Evolutionary conservation across 2,329 filamentous ascomycete species (phyloP), one percentile per base, ranked within the genome.

Genomic region (Penicillium sp.): DNA sequence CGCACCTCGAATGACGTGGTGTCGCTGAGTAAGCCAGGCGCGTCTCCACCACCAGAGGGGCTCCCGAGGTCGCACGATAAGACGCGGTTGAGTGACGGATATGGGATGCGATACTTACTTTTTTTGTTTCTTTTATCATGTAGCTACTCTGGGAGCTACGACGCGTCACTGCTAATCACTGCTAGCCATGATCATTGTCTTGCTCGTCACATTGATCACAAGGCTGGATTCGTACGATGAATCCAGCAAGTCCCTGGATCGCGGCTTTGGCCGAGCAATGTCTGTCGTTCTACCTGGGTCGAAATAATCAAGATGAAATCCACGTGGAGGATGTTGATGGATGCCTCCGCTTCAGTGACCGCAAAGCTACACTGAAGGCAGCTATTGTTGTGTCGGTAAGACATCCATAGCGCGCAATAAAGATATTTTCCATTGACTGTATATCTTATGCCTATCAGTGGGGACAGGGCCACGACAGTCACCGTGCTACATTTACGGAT

Each of bases 401-500:
- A 48, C 35, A 35, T 26, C 18, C 16, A 8, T 9, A 47, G 7
- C 19, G 9, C 27, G 14, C 11, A 13, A 26, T 11, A 23, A 13
- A 30, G 13, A 14, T 23, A 26, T 23, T 32, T 40, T 8, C 19
- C 11, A 10, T 41, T 49, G 47, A 43, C 4, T 42, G 19, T 18
- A 19, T 23, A 41, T 42, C 35, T 50, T 7, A 13, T 50, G 38
- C 34, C 43, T 46, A 30, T 36, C 54, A 75, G 68, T 72, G 64
- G 67, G 61, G 57, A 64, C 50, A 49, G 50, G 34, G 51, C 61
- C 5, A 54, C n/a, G 36, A 58, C 39, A 16, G 51, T 53, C 16
- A 58, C 56, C 34, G 44, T n/a, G 64, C 63, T 8, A 64, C 61
- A 23, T 52, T 77, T 41, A 74, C 70, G 27, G 74, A 76, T 52